A percentile compares a stretch with the other conserved stretches of the same genome.
These are phyloP conservation scores for Saccharum spontaneum DNA, from an alignment of 176 grass and related monocot genomes.

Conservation along the genomic window DNA sequence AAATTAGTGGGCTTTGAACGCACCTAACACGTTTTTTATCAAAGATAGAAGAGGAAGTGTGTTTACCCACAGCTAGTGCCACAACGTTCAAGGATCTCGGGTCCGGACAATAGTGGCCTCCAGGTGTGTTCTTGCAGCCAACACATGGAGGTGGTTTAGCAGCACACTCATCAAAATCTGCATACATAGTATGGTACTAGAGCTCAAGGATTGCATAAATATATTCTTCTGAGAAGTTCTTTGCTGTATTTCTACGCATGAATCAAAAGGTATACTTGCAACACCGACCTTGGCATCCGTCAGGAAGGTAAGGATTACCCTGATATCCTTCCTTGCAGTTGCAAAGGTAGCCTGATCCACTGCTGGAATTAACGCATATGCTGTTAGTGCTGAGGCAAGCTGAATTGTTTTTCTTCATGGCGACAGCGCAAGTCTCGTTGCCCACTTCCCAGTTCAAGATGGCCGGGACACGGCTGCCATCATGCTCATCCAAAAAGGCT, in stretches of 20 bases:
- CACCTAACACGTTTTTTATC: too few relatives aligned
- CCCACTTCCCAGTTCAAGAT: constrained; percentile 38
- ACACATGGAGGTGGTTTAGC: constrained; percentile 2
- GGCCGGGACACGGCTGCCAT: not conserved
- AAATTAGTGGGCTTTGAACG: not conserved
- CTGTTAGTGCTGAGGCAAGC: constrained; percentile 33
- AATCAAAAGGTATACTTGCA: too few relatives aligned
- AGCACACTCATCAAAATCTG: constrained; percentile 28
- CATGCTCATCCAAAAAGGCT: not conserved
- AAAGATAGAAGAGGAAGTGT: not conserved
- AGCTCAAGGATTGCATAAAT: not conserved
- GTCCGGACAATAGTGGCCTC: not conserved
- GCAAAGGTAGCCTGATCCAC: constrained; percentile 36
- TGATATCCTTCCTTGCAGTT: constrained; percentile 33
- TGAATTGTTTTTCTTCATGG: not conserved
- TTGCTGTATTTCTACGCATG: too few relatives aligned
- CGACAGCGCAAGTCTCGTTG: constrained; percentile 8
- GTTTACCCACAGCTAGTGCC: not conserved
- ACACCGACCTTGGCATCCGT: constrained; percentile 27
- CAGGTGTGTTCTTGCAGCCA: constrained; percentile 15
- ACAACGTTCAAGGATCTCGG: not conserved
- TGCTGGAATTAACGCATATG: not conserved
- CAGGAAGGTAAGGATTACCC: constrained; percentile 33
- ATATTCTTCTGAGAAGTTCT: too few relatives aligned
- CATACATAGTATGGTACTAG: not conserved